Evolutionary conservation across 352 stramenopile species (phyloP), one percentile per base, ranked within the genome.

Genomic region (Plasmopara halstedii): DNA sequence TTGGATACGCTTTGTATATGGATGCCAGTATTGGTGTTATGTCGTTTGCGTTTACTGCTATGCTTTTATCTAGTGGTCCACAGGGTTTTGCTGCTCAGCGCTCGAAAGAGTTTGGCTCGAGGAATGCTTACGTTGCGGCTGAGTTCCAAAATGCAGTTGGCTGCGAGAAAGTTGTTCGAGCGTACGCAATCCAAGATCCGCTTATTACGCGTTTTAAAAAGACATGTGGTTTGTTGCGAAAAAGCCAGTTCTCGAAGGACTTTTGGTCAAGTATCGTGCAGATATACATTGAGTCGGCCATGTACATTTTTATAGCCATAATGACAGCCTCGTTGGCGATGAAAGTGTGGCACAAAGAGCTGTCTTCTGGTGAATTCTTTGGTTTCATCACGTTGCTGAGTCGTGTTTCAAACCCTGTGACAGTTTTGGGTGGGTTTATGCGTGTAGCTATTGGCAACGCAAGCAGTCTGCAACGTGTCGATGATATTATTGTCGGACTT

Each of bases 201-300:
- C 73, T 94, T 15, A 70, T 91, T 25, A 57, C 54, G 4, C 74
- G 73, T 4, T 92, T 94, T 46, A 70, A 66, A 33, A 80, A 78
- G 38, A 88, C 78, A 17, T 83, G 69, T 38, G 52, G 45, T 4
- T 58, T 53, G 22, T 46, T 94, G 49, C 67, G 80, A 27, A 89
- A 86, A 50, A 86, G 82, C 51, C 80, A 92, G 58, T 93, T 94
- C 60, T 82, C 65, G 18, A 94, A 93, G 53, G 80, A 92, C 45
- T 91, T 94, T 38, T 94, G 83, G 83, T 86, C 80, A 23, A 88
- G 79, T 46, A 73, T 94, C 39, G 83, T 94, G 48, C 83, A 94
- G 61, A 94, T 94, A 41, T 91, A 94, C 68, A 88, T 94, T 39
- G 81, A 92, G 50, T 89, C 76, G 29, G 78, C 76, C 18, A 94